Conservation (phyloP, 148 eudicot species). For the Persicaria maculosa region DNA sequence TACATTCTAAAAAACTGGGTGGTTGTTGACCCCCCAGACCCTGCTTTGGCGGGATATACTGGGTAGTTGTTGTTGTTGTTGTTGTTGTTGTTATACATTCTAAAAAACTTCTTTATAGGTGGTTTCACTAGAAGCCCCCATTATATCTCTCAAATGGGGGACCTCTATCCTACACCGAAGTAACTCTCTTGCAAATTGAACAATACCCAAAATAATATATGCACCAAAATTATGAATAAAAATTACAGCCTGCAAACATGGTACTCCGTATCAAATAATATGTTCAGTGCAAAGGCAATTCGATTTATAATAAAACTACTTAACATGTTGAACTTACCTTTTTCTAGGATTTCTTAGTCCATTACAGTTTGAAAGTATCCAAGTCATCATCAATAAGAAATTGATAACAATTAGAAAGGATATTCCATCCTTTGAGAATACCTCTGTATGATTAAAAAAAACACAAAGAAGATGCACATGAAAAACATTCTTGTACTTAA, state of each 20-base stretch:
- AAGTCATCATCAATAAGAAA: conserved; percentile 90
- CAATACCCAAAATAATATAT: conserved; percentile 80
- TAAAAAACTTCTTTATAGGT: too few relatives aligned
- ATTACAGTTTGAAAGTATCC: conserved; percentile 58
- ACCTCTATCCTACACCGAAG: conserved; percentile 91
- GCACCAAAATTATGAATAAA: conserved; percentile 99
- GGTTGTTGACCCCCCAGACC: too few relatives aligned
- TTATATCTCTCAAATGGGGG: background rate
- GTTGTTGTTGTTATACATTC: too few relatives aligned
- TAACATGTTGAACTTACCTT: conserved; percentile 33
- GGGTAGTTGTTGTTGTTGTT: too few relatives aligned
- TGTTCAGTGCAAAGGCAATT: conserved; percentile 22
- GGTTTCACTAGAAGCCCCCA: too few relatives aligned
- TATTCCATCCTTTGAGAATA: conserved; percentile 94
- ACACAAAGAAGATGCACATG: background rate
- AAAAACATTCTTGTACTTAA: too few relatives aligned
- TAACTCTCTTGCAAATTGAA: conserved; percentile 95
- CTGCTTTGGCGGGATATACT: too few relatives aligned
- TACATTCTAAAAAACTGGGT: too few relatives aligned
- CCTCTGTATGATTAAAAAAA: conserved; percentile 85
- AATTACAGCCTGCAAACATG: conserved; percentile 62
- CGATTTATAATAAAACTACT: background rate
- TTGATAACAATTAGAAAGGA: conserved; percentile 90
- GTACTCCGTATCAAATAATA: conserved; percentile 16
- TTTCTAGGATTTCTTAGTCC: conserved; percentile 77